A percentile compares a stretch with the other conserved stretches of the same genome.
Evolutionary conservation across 495 filamentous ascomycete genomes (phyloP).

Genomic region (Friedmanniomyces endolithicus): DNA sequence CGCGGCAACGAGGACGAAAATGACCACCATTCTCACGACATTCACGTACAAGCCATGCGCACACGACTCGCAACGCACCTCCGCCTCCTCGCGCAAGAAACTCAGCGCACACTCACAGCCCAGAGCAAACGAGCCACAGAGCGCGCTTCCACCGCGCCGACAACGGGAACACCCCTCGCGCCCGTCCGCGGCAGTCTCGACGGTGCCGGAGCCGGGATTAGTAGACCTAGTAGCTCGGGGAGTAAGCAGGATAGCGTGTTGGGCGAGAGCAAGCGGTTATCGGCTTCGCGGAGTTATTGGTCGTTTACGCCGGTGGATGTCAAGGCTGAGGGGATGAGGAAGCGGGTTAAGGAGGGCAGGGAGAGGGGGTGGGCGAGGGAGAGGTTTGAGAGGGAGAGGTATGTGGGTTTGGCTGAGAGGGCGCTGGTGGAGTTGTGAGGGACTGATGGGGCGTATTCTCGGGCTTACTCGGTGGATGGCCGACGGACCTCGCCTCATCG

Average conservation of each 20-base stretch:
- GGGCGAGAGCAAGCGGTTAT: not conserved
- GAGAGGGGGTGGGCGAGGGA: slow-evolving; percentile 12
- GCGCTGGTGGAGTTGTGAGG: slow-evolving; percentile 16
- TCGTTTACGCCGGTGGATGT: slow-evolving; percentile 1
- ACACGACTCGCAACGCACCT: slow-evolving; percentile 13
- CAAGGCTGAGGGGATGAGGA: not conserved
- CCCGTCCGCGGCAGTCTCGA: not conserved
- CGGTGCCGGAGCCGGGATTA: not conserved
- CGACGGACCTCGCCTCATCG: no score
- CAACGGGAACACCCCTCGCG: not conserved
- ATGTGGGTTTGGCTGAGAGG: slow-evolving; percentile 9
- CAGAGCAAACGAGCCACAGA: not conserved
- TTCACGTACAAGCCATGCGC: slow-evolving; percentile 5
- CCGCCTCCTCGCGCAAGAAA: not conserved
- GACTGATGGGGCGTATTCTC: not conserved
- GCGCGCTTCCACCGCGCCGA: not conserved
- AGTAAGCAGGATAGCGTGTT: slow-evolving; percentile 3
- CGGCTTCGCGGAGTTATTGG: slow-evolving; percentile 1
- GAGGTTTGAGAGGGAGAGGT: slow-evolving; percentile 15
- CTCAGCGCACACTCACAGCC: not conserved
- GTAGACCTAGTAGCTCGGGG: not conserved
- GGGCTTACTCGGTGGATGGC: no score
- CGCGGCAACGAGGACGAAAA: not conserved
- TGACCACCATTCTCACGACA: not conserved
- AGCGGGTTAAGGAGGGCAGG: slow-evolving; percentile 9